phyloP scores from a whole-genome alignment of 108 stramenopile genomes.

The Chaetoceros tenuissimus region DNA sequence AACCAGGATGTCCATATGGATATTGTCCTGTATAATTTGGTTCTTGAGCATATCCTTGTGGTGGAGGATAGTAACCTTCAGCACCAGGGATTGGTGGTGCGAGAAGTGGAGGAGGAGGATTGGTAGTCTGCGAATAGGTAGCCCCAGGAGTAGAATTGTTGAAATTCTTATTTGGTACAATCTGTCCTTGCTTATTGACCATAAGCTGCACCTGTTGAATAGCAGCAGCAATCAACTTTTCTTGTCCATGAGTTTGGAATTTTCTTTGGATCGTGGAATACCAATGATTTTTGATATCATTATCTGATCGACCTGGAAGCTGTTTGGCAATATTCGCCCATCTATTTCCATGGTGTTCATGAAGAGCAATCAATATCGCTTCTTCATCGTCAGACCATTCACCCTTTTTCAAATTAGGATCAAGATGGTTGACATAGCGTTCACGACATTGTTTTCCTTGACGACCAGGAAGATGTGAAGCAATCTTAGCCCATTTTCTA shows the following conservation, averaged over 20 bases:
- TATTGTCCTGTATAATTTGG: background rate
- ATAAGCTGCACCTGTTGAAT: slow-evolving; percentile 68
- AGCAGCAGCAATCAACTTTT: slow-evolving; percentile 63
- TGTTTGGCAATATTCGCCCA: slow-evolving; percentile 90
- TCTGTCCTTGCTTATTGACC: slow-evolving; percentile 2
- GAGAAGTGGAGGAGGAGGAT: background rate
- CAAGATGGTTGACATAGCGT: slow-evolving; percentile 93
- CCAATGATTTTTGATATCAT: slow-evolving; percentile 96
- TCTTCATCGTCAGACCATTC: slow-evolving; percentile 96
- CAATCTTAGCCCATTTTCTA: slow-evolving; percentile 92
- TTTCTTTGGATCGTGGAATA: slow-evolving; percentile 80
- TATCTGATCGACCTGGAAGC: slow-evolving; percentile 94
- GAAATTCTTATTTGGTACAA: background rate
- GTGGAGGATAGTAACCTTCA: background rate
- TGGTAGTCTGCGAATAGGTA: background rate
- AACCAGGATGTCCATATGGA: no score
- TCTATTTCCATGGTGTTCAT: slow-evolving; percentile 76
- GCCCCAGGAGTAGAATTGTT: background rate
- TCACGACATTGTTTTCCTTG: slow-evolving; percentile 99
- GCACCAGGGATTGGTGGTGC: background rate
- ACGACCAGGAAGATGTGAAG: slow-evolving; percentile 85
- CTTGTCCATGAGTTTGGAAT: slow-evolving; percentile 71
- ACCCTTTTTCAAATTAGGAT: slow-evolving; percentile 87
- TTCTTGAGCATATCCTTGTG: background rate
- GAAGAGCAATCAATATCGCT: slow-evolving; percentile 75